phyloP scores from a whole-genome alignment of 768 basidiomycete species.

The Agaricus blazei region DNA sequence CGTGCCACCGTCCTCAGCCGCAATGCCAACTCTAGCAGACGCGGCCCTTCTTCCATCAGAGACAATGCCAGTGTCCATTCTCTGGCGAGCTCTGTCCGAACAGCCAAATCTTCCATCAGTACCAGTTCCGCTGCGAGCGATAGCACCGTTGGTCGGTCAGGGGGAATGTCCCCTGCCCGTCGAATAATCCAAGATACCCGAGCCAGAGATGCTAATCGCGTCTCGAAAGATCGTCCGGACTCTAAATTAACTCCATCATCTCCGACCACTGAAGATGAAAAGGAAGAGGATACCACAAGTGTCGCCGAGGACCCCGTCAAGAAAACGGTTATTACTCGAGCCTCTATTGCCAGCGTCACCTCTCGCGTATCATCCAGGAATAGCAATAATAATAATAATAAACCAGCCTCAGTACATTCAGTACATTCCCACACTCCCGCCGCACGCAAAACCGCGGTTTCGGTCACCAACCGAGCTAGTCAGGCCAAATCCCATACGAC shows the following conservation, averaged over 20 bases:
- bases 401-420: conserved; percentile 30
- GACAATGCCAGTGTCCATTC: conserved; percentile 4
- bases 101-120: neutral
- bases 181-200: conserved; percentile 21
- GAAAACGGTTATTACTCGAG: conserved; percentile 25
- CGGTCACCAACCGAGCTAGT: conserved; percentile 7
- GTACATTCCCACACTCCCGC: conserved; percentile 9
- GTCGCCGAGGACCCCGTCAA: conserved; percentile 17
- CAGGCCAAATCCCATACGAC: conserved; percentile 4
- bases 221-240: conserved; percentile 52
- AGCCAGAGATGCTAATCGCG: conserved; percentile 14
- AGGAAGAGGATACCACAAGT: conserved; percentile 9
- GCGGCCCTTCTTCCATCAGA: neutral
- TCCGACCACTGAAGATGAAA: conserved; percentile 11
- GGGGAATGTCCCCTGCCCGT: conserved; percentile 24
- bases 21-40: conserved; percentile 13
- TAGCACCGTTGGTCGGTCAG: conserved; percentile 11
- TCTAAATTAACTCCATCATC: conserved; percentile 61
- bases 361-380: conserved; percentile 13
- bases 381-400: conserved; percentile 15
- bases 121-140: conserved; percentile 10
- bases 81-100: conserved; percentile 12
- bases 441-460: conserved; percentile 19
- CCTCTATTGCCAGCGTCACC: conserved; percentile 20
- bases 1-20: conserved; percentile 38